Evolutionary conservation across 2,329 filamentous ascomycete species (phyloP).

Genomic region (Bipolaris bicolor): DNA sequence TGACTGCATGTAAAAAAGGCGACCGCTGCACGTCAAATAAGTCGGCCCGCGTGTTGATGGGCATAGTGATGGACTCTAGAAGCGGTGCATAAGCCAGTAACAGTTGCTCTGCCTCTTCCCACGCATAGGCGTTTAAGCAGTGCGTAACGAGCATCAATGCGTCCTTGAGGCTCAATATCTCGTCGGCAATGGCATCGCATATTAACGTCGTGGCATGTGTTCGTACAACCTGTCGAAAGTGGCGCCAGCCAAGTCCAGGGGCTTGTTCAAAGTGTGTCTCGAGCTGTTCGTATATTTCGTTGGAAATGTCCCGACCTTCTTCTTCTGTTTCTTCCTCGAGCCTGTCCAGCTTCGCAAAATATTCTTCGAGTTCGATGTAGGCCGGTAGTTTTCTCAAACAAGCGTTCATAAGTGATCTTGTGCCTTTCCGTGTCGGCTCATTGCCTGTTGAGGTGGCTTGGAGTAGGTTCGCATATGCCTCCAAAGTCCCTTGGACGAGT

Average conservation of each 20-base stretch:
- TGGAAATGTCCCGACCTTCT: slow-evolving; percentile 44
- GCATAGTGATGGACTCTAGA: slow-evolving; percentile 32
- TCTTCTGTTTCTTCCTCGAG: slow-evolving; percentile 38
- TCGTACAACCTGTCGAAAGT: slow-evolving; percentile 50
- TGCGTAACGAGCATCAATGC: slow-evolving; percentile 36
- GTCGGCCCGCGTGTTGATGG: slow-evolving; percentile 33
- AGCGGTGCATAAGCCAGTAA: slow-evolving; percentile 36
- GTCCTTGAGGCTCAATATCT: slow-evolving; percentile 34
- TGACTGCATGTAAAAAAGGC: slow-evolving; percentile 35
- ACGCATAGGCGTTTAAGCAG: slow-evolving; percentile 40
- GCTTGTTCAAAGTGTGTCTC: slow-evolving; percentile 45
- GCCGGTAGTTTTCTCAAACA: slow-evolving; percentile 51
- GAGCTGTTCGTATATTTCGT: slow-evolving; percentile 50
- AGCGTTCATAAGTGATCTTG: slow-evolving; percentile 46
- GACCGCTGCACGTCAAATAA: slow-evolving; percentile 36
- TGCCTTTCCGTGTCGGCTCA: slow-evolving; percentile 39
- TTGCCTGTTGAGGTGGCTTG: slow-evolving; percentile 33
- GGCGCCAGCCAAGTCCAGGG: slow-evolving; percentile 46
- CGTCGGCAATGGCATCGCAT: slow-evolving; percentile 45
- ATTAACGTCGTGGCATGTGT: slow-evolving; percentile 50
- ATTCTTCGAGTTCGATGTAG: slow-evolving; percentile 50
- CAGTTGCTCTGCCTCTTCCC: slow-evolving; percentile 46
- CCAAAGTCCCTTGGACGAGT: slow-evolving; percentile 38
- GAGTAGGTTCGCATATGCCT: slow-evolving; percentile 46
- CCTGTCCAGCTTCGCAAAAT: slow-evolving; percentile 43